These are phyloP conservation scores for Sphagnum tenellum DNA, from an alignment of 225 moss, liverwort and hornwort genomes.

Conservation along the genomic window DNA sequence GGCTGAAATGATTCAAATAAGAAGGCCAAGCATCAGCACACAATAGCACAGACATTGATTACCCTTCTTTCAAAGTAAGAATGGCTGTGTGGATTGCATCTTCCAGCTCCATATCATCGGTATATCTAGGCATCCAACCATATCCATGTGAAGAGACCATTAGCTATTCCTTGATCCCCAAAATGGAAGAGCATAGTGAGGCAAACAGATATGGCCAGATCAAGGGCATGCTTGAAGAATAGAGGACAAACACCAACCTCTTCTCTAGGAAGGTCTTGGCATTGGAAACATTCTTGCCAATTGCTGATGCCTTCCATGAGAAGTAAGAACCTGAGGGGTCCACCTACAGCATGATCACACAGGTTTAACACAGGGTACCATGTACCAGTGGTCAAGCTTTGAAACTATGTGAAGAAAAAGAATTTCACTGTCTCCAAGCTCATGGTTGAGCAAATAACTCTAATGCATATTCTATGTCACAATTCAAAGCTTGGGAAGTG, in stretches of 20 bases:
- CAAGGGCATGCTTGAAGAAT: no score
- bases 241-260: slow-evolving; percentile 29
- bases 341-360: slow-evolving; percentile 23
- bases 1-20: no score
- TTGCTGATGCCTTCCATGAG: slow-evolving; percentile 99
- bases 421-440: no score
- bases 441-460: no score
- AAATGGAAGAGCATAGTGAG: no score
- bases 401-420: no score
- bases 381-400: no score
- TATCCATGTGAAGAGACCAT: no score
- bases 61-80: slow-evolving; percentile 96
- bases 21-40: not conserved
- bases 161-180: no score
- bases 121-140: slow-evolving; percentile 44
- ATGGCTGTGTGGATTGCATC: slow-evolving; percentile 95
- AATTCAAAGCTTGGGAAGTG: not conserved
- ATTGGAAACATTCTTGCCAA: slow-evolving; percentile 98
- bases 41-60: not conserved
- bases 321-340: slow-evolving; percentile 98
- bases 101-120: slow-evolving; percentile 93
- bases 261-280: slow-evolving; percentile 97
- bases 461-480: slow-evolving; percentile 1
- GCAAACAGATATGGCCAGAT: no score
- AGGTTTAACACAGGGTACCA: no score